Evolutionary conservation across 2,329 filamentous ascomycete genomes (phyloP).

Genomic region (Pseudopithomyces maydicus): DNA sequence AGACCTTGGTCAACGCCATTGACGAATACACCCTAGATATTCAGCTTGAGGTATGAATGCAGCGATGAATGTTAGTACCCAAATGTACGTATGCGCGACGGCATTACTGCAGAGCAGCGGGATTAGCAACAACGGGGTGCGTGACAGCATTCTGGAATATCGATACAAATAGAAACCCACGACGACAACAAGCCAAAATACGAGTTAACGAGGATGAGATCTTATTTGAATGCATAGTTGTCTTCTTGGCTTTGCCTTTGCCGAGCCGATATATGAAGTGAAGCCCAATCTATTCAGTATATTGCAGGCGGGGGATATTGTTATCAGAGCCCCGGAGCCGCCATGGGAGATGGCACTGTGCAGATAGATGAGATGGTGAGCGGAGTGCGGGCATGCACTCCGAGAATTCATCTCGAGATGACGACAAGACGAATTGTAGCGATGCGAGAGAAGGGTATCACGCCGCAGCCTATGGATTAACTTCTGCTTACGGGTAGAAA

Average conservation of each 20-base stretch:
- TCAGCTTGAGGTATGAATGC: not conserved
- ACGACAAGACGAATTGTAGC: too few relatives aligned
- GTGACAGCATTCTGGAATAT: conserved; percentile 1
- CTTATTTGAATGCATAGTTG: not conserved
- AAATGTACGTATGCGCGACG: conserved; percentile 35
- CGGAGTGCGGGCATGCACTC: not conserved
- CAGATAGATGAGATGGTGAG: not conserved
- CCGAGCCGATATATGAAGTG: conserved; percentile 1
- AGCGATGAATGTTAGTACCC: conserved; percentile 16
- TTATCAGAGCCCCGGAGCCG: not conserved
- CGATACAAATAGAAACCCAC: not conserved
- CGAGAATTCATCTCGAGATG: too few relatives aligned
- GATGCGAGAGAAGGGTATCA: too few relatives aligned
- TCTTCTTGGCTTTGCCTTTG: conserved; percentile 12
- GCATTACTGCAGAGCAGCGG: conserved; percentile 24
- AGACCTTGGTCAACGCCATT: conserved; percentile 38
- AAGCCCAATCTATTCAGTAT: conserved; percentile 27
- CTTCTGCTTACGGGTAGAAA: too few relatives aligned
- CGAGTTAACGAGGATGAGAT: not conserved
- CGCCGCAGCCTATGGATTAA: too few relatives aligned
- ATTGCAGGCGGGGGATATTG: conserved; percentile 10
- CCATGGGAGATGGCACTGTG: not conserved
- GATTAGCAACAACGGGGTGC: conserved; percentile 15
- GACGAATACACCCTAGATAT: conserved; percentile 32
- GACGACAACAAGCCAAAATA: not conserved